These are phyloP conservation scores for Paraphaeosphaeria sporulosa DNA, from an alignment of 2,329 filamentous ascomycete genomes.

Conservation along the genomic window DNA sequence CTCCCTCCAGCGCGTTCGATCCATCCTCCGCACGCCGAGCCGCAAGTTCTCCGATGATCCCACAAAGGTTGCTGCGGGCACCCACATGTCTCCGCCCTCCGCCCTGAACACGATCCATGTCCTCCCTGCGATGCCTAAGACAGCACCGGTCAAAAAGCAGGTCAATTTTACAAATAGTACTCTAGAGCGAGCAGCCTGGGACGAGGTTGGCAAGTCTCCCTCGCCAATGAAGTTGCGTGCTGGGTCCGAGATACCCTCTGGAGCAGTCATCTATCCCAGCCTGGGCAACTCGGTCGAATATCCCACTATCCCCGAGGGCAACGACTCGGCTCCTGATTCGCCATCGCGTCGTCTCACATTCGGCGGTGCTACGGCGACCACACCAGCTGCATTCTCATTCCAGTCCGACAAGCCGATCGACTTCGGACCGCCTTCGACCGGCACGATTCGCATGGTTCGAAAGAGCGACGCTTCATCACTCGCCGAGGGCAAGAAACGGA, in stretches of 20 bases:
- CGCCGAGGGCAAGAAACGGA: slow-evolving; percentile 53
- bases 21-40: slow-evolving; percentile 68
- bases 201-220: slow-evolving; percentile 44
- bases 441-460: slow-evolving; percentile 54
- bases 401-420: slow-evolving; percentile 54
- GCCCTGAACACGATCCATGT: slow-evolving; percentile 58
- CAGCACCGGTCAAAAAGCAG: slow-evolving; percentile 77
- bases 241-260: slow-evolving; percentile 42
- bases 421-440: slow-evolving; percentile 50
- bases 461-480: slow-evolving; percentile 51
- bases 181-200: slow-evolving; percentile 53
- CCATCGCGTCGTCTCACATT: slow-evolving; percentile 47
- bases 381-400: slow-evolving; percentile 58
- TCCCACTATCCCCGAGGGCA: slow-evolving; percentile 43
- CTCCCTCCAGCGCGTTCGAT: slow-evolving; percentile 65
- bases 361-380: slow-evolving; percentile 35
- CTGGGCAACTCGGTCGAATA: slow-evolving; percentile 44
- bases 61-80: slow-evolving; percentile 66
- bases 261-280: slow-evolving; percentile 42
- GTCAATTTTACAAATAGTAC: slow-evolving; percentile 82
- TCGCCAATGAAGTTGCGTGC: slow-evolving; percentile 47
- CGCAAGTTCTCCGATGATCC: slow-evolving; percentile 67
- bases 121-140: slow-evolving; percentile 63
- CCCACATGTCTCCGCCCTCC: slow-evolving; percentile 59
- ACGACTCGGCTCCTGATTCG: slow-evolving; percentile 34